Conservation (phyloP, 352 stramenopile species). For the Globisporangium spinosum region DNA sequence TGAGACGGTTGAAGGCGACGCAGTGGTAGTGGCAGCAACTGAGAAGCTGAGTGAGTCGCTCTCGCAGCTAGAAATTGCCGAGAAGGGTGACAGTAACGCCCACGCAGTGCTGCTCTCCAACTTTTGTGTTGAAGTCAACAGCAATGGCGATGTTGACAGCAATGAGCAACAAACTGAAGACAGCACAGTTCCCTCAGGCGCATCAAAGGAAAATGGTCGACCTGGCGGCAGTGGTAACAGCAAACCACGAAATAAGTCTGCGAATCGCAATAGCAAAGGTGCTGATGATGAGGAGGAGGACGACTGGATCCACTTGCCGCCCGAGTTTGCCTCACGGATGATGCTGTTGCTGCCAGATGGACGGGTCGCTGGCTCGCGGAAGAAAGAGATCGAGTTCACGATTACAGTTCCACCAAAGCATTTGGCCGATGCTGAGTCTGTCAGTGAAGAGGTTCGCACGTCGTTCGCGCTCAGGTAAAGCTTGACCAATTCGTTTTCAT, state of each 20-base stretch:
- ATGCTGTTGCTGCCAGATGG: conserved; percentile 63
- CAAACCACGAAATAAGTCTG: not conserved
- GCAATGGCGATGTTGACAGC: not conserved
- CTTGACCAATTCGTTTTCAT: not conserved
- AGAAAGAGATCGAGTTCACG: conserved; percentile 70
- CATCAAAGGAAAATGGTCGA: conserved; percentile 3
- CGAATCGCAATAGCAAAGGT: conserved; percentile 1
- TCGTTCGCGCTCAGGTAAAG: conserved; percentile 51
- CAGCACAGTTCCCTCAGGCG: not conserved
- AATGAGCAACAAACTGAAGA: not conserved
- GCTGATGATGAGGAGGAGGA: conserved; percentile 36
- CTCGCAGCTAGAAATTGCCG: conserved; percentile 7
- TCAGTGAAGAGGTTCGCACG: conserved; percentile 33
- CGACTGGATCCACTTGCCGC: conserved; percentile 63
- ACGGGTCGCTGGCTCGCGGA: conserved; percentile 45
- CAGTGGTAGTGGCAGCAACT: not conserved
- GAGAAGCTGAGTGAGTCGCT: conserved; percentile 3
- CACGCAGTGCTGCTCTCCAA: conserved; percentile 13
- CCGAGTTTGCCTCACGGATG: conserved; percentile 65
- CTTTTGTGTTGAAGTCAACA: not conserved
- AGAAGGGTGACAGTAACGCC: not conserved
- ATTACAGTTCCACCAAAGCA: conserved; percentile 28
- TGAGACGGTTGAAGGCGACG: conserved; percentile 13
- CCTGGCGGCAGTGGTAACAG: not conserved
- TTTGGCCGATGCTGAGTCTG: not conserved